Conservation (phyloP, 2,329 filamentous ascomycete species). For the Verticillium dahliae region DNA sequence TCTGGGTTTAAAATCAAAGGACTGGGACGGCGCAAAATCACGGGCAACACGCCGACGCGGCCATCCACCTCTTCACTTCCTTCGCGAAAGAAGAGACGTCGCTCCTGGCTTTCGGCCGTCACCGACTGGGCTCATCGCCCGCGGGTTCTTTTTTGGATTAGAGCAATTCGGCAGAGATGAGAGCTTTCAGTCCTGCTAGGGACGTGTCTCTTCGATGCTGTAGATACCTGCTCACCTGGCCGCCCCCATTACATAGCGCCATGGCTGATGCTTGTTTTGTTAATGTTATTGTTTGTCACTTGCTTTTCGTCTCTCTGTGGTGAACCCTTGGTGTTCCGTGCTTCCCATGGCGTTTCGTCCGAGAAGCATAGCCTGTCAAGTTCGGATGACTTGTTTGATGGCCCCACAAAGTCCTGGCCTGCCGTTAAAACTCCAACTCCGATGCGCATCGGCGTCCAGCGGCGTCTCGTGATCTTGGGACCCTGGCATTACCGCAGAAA, state of each 20-base stretch:
- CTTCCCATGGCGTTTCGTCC: not conserved
- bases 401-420: not conserved
- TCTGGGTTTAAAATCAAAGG: not conserved
- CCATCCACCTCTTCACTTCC: not conserved
- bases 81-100: not conserved
- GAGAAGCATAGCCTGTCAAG: not conserved
- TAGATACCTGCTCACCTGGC: not conserved
- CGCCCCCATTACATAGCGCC: not conserved
- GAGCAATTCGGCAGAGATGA: not conserved
- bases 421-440: not conserved
- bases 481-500: not conserved
- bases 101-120: not conserved
- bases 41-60: not conserved
- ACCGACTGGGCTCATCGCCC: not conserved
- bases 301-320: not conserved
- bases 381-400: not conserved
- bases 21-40: not conserved
- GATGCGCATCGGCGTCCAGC: not conserved
- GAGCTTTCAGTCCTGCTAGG: not conserved
- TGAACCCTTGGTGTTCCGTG: not conserved
- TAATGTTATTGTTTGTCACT: not conserved
- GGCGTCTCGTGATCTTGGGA: not conserved
- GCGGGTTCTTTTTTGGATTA: not conserved
- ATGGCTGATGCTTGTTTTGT: not conserved
- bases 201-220: not conserved